Base-by-base conservation (phyloP, 2,329 filamentous ascomycete genomes). In the Fusarium transvaalense region DNA sequence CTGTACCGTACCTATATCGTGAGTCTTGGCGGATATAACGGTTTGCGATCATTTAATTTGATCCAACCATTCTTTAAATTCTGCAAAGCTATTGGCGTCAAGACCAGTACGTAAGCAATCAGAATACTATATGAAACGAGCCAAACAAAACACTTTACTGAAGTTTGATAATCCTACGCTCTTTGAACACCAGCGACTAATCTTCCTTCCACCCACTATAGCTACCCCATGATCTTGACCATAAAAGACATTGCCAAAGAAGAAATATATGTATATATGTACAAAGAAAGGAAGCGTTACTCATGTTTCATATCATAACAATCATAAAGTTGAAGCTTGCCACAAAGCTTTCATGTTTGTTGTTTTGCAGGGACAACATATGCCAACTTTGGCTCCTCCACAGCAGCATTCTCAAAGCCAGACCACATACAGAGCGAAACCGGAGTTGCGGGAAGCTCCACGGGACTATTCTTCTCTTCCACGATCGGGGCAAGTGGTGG, bases 401-500 rank as follows among this genome's bases (percentile, higher is more conserved):
- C 71, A 10, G 63, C 66, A 46, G 73, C 73, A 23, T 73, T 56
- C 54, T 75, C 73, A 10, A 75, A 53, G 15, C 69, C 60, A 42
- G 61, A 66, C 73, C 73, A 75, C 68, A 73, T 74, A n/a, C 69
- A 75, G 32, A 73, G 64, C 17, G 73, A 75, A 9, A 75, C 73
- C 12, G 73, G 73, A 10, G 73, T 75, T 14, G 73, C 73, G 3
- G 73, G 73, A 23, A 75, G 70, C 51, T 75, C 73, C 17, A 73
- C 66, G 14, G 71, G 73, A 21, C 66, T 65, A 31, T 62, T 53
- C 6, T 61, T 41, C 17, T 62, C 54, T 19, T 51, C 42, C 15
- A 41, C 25, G 23, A 35, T 43, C 21, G 42, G 51, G 25, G 39
- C 45, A 23, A 68, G 55, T 9, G 62, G 62, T 15, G 56, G 60